Evolutionary conservation across 805 yeast species (phyloP), one percentile per base, ranked within the genome.

Genomic region (Candida loeiensis): DNA sequence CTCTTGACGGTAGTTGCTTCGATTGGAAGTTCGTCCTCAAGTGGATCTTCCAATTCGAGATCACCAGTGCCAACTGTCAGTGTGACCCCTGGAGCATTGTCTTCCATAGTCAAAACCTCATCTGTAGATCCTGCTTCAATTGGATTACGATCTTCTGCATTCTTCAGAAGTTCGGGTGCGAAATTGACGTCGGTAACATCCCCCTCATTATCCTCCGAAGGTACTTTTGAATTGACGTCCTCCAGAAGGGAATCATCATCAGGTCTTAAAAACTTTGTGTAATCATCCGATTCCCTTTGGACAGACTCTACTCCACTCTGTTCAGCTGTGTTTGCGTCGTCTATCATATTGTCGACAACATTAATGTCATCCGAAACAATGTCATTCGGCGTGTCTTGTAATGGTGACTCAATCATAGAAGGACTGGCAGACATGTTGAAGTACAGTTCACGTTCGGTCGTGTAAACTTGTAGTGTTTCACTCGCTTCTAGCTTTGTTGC

Each of bases 381-480:
- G 13, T 30, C 33, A 13, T 30, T 30, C 6, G 21, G 33, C 6
- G 33, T 30, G 7, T 30, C 33, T 13, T 8, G 33, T 21, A 30
- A 16, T 4, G 33, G 33, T 11, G 33, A 30, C n/a, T 30, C 33
- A 8, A 30, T 30, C 7, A 21, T 21, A 16, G 33, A 17, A 16
- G 34, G 39, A 20, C 39, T 36, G n/a, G 33, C 25, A 7, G 39
- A 36, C 39, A 36, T 36, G 12, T 16, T 30, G 13, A 8, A 4
- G 14, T 13, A 16, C 33, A 30, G 17, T 30, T 18, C 20, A 30
- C 33, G 20, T 17, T 18, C 17, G 11, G 9, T 30, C 21, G 33
- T 11, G 21, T 17, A 11, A 9, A 17, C 8, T 17, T 11, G 33
- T 21, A 30, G 12, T 30, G 33, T 16, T 30, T 14, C n/a, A 17